Base-by-base conservation (phyloP, 2,329 filamentous ascomycete species). In the Emydomyces testavorans region DNA sequence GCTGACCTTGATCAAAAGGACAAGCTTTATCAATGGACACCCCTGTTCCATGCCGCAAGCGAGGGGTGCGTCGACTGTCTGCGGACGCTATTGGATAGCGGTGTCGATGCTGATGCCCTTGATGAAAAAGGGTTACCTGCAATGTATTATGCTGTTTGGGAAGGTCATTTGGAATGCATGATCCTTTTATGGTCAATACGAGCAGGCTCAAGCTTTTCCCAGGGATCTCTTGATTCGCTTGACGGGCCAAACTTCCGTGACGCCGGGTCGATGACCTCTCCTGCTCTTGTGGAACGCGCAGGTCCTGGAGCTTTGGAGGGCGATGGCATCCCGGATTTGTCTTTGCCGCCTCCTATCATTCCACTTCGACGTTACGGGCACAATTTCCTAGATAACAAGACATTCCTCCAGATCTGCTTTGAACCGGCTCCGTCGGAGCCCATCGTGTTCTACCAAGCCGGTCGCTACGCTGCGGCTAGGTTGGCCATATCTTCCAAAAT, bases 131-230 rank as follows among this genome's bases (percentile, higher is more conserved):
- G 81, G 13, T 75, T 96, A 3, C 87, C 89, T 1, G 89, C 92
- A 23, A 88, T 96, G 81, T 98, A 98, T 66, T 98, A 98, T 65
- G 92, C 92, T 11, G 90, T 88, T 0, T 98, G 92, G 92, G 92
- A 98, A 68, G 92, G 92, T 0, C 86, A 96, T 62, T 69, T 96
- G 47, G 83, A 90, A 59, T 96, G 92, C 68, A 94, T 98, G 85
- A 82, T 83, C 59, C 74, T 95, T 6, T 77, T 98, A 26, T 71
- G 71, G 64, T 65, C 65, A n/a, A 62, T 62, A 43, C 58, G 60
- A 2, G 50, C 28, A 49, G 59, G 24, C 50, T 45, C 48, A 15
- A 46, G 53, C 2, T 52, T 49, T 3, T 32, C 57, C 6, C 60
- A 60, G 37, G 59, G 58, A 39, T 61, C 65, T 3, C 48, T 65